Evolutionary conservation across 78 protist genomes (phyloP).

Genomic region (Capsaspora owczarzaki): DNA sequence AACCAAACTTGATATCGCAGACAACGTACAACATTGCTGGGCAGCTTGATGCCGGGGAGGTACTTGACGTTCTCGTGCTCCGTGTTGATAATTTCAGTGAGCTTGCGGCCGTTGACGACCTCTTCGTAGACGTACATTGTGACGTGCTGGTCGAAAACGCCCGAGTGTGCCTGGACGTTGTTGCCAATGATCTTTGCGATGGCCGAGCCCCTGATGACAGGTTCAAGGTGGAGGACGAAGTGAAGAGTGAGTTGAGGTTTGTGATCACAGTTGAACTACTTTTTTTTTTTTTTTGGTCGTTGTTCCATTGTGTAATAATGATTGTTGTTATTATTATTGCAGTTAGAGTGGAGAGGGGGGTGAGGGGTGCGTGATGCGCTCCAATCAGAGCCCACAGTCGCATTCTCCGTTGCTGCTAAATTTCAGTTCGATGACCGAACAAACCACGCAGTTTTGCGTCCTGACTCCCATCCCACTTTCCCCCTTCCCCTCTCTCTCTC

Average conservation of each 20-base stretch:
- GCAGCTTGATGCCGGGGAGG: constrained; percentile 48
- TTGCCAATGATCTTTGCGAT: constrained; percentile 32
- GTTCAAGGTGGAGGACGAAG: neutral
- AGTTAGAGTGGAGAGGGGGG: too few species aligned
- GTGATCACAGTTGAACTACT: too few species aligned
- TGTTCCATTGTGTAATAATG: too few species aligned
- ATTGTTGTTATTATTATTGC: neutral
- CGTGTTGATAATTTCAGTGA: constrained; percentile 48
- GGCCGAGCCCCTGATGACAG: constrained; percentile 39
- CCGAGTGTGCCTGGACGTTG: constrained; percentile 10
- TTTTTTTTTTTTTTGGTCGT: too few species aligned
- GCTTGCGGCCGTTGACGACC: constrained; percentile 40
- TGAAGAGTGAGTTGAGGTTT: too few species aligned
- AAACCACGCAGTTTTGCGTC: too few species aligned
- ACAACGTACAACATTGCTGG: constrained; percentile 22
- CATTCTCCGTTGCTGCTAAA: too few species aligned
- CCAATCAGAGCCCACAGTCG: too few species aligned
- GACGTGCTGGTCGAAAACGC: constrained; percentile 23
- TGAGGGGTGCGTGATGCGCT: too few species aligned
- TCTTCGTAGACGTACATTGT: constrained; percentile 63
- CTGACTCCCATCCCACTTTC: too few species aligned
- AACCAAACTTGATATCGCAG: neutral
- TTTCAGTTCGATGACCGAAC: too few species aligned
- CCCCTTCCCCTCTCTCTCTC: too few species aligned
- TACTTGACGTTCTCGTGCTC: constrained; percentile 55